Percentiles rank a stretch among this genome's conserved stretches.
Conservation (phyloP, 1,284 basidiomycete species). For the Melampsora americana region DNA sequence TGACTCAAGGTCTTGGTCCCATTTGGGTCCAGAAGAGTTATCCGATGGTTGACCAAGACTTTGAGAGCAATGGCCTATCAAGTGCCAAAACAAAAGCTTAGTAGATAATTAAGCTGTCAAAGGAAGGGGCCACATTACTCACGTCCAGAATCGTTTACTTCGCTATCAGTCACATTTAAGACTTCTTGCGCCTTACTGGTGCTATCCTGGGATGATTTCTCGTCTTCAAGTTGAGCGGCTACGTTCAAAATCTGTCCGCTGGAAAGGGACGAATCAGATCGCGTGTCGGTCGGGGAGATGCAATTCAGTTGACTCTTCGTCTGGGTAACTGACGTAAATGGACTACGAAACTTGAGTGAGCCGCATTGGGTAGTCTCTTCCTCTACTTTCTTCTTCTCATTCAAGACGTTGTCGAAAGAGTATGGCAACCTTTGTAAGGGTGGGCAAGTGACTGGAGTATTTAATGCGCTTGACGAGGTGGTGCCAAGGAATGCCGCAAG, state of each 20-base stretch:
- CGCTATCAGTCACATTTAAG: not conserved
- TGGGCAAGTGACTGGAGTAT: not conserved
- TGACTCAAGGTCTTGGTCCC: not conserved
- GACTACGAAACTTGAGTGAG: not conserved
- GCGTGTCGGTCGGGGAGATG: not conserved
- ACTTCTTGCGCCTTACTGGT: not conserved
- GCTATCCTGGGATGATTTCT: not conserved
- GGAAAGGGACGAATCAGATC: no score
- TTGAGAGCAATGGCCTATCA: not conserved
- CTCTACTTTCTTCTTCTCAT: not conserved
- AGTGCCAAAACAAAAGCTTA: not conserved
- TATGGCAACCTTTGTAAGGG: not conserved
- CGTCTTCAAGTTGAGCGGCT: not conserved
- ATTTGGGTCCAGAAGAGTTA: not conserved
- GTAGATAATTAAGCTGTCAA: not conserved
- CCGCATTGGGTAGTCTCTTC: not conserved
- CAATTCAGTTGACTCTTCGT: not conserved
- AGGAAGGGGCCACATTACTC: not conserved
- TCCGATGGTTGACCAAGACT: not conserved
- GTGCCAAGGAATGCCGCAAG: not conserved
- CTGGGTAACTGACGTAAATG: not conserved
- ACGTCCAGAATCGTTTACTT: not conserved
- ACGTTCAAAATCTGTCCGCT: not conserved
- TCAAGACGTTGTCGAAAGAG: not conserved
- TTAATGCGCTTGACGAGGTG: not conserved